Evolutionary conservation across 1,284 basidiomycete species (phyloP).

Genomic region (Phenoliferia sp.): DNA sequence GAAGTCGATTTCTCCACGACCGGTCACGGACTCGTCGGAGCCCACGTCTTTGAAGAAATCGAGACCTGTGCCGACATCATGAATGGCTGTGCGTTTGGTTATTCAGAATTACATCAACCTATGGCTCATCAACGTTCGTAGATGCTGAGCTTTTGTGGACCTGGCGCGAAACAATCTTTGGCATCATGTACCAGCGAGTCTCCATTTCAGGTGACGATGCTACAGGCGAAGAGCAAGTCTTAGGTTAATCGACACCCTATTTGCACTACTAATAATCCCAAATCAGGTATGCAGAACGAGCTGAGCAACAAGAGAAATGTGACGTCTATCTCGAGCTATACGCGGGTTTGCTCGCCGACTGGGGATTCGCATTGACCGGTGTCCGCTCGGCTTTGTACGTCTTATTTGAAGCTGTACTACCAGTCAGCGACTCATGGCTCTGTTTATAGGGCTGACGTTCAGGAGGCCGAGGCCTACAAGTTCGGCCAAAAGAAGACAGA

Average conservation of each 20-base stretch:
- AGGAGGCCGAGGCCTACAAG: constrained; percentile 13
- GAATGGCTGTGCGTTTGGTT: constrained; percentile 22
- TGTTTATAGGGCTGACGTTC: background rate
- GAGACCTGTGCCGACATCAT: constrained; percentile 22
- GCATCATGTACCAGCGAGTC: constrained; percentile 17
- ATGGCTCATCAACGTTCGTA: background rate
- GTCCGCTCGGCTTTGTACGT: constrained; percentile 10
- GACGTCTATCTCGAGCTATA: constrained; percentile 21
- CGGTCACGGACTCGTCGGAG: constrained; percentile 22
- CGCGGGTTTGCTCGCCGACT: constrained; percentile 23
- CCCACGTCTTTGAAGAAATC: constrained; percentile 21
- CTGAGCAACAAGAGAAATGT: constrained; percentile 31
- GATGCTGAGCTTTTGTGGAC: constrained; percentile 26
- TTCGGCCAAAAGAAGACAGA: constrained; percentile 5
- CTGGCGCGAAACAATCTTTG: constrained; percentile 22
- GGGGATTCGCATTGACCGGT: constrained; percentile 18
- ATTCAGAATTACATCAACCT: background rate
- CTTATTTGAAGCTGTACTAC: background rate
- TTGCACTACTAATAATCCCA: background rate
- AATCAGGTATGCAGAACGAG: constrained; percentile 9
- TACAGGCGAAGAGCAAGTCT: constrained; percentile 34
- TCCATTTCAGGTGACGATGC: constrained; percentile 25
- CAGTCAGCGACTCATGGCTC: background rate
- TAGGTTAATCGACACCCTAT: background rate
- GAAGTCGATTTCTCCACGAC: constrained; percentile 18